Evolutionary conservation across 257 asterid genomes (phyloP).

Genomic region (Solanum ossicruentum): DNA sequence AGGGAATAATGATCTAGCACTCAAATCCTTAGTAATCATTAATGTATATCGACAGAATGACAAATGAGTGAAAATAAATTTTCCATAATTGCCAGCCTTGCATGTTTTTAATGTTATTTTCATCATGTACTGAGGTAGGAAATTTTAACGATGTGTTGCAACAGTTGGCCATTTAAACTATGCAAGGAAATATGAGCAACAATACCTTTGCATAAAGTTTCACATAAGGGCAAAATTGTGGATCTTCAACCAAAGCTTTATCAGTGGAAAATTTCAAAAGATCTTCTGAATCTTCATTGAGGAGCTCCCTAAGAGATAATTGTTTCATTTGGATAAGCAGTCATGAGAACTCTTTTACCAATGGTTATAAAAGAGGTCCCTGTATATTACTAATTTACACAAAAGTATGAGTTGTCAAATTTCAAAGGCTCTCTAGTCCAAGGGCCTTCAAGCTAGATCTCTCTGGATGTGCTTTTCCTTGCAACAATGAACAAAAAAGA

Average conservation of each 20-base stretch:
- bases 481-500: neutral
- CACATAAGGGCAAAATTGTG: constrained; percentile 37
- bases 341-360: constrained; percentile 1
- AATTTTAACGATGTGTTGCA: neutral
- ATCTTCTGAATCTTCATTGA: constrained; percentile 53
- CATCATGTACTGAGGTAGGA: neutral
- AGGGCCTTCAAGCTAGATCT: constrained; percentile 86
- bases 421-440: constrained; percentile 80
- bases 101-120: neutral
- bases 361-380: neutral
- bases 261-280: constrained; percentile 76
- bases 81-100: neutral
- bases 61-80: neutral
- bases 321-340: neutral
- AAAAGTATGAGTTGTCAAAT: constrained; percentile 72
- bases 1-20: neutral
- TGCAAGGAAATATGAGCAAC: neutral
- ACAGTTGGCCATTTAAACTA: neutral
- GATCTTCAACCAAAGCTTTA: constrained; percentile 57
- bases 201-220: constrained; percentile 56
- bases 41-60: neutral
- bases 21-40: neutral
- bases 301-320: constrained; percentile 40
- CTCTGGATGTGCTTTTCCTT: constrained; percentile 84
- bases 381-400: constrained; percentile 23